phyloP scores from a whole-genome alignment of 495 filamentous ascomycete genomes.

The Daldinia childiae region DNA sequence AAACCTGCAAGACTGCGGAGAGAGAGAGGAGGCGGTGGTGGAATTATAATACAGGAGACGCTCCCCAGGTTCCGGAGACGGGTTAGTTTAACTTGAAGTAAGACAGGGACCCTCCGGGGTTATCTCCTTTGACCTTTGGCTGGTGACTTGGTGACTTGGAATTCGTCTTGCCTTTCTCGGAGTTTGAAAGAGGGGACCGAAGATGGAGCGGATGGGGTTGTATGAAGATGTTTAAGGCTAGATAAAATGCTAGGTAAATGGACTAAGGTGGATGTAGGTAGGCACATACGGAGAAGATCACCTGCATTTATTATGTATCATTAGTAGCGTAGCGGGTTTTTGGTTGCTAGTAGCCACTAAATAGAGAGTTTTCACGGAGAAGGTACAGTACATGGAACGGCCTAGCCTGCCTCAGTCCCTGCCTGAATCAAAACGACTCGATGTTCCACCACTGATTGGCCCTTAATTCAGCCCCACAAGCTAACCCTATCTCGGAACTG shows the following conservation, averaged over 20 bases:
- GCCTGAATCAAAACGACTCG: conserved; percentile 26
- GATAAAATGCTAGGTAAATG: background rate
- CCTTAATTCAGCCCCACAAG: conserved; percentile 32
- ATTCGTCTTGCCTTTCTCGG: conserved; percentile 36
- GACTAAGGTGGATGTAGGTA: conserved; percentile 18
- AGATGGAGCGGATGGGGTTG: conserved; percentile 18
- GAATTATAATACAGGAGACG: conserved; percentile 31
- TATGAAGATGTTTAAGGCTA: conserved; percentile 25
- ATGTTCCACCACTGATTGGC: conserved; percentile 22
- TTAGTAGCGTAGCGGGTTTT: conserved; percentile 22
- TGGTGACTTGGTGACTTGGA: conserved; percentile 12
- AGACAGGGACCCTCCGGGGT: conserved; percentile 8
- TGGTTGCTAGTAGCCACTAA: conserved; percentile 2
- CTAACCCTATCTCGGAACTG: conserved; percentile 13
- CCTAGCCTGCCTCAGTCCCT: conserved; percentile 26
- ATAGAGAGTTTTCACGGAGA: background rate
- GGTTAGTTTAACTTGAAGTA: conserved; percentile 17
- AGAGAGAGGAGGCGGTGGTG: conserved; percentile 7
- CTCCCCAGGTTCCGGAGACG: conserved; percentile 21
- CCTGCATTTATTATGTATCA: conserved; percentile 32
- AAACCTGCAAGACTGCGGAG: conserved; percentile 19
- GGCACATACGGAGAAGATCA: conserved; percentile 40
- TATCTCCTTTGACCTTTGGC: background rate
- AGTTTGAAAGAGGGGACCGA: conserved; percentile 27
- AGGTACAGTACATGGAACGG: conserved; percentile 12